Evolutionary conservation across 805 yeast genomes (phyloP).

Genomic region (Wickerhamiella bombiphila): DNA sequence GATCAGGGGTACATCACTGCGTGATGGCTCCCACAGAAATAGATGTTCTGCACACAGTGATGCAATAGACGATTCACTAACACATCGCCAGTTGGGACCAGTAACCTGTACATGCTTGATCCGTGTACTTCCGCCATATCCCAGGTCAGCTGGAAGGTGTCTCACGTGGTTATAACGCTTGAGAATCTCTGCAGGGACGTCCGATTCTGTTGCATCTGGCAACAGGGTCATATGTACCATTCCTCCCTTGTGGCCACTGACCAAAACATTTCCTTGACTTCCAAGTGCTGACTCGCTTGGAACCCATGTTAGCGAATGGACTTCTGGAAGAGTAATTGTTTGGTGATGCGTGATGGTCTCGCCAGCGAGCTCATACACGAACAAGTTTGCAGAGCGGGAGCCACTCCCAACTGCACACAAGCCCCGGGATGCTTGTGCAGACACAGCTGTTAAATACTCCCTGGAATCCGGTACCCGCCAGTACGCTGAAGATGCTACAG

Average conservation of each 20-base stretch:
- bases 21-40: slow-evolving; percentile 60
- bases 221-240: slow-evolving; percentile 55
- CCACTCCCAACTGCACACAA: slow-evolving; percentile 45
- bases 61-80: slow-evolving; percentile 33
- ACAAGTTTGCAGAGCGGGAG: slow-evolving; percentile 32
- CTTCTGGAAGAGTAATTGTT: slow-evolving; percentile 40
- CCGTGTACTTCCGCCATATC: slow-evolving; percentile 18
- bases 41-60: slow-evolving; percentile 54
- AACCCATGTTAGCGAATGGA: slow-evolving; percentile 33
- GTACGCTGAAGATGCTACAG: slow-evolving; percentile 18
- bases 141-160: slow-evolving; percentile 28
- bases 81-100: slow-evolving; percentile 31
- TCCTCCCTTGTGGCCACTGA: slow-evolving; percentile 67
- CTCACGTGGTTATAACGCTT: slow-evolving; percentile 68
- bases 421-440: slow-evolving; percentile 25
- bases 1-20: slow-evolving; percentile 44
- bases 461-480: slow-evolving; percentile 27
- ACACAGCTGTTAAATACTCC: slow-evolving; percentile 24
- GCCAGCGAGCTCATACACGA: slow-evolving; percentile 34
- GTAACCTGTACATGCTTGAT: slow-evolving; percentile 28
- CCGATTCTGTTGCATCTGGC: slow-evolving; percentile 34
- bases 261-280: slow-evolving; percentile 32
- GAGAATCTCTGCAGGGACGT: slow-evolving; percentile 49
- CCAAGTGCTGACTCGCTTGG: slow-evolving; percentile 24
- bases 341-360: slow-evolving; percentile 37